Percentiles rank a stretch among this genome's conserved stretches.
Evolutionary conservation across 345 rosid species (phyloP).

Genomic region (Eucalyptus cloeziana): DNA sequence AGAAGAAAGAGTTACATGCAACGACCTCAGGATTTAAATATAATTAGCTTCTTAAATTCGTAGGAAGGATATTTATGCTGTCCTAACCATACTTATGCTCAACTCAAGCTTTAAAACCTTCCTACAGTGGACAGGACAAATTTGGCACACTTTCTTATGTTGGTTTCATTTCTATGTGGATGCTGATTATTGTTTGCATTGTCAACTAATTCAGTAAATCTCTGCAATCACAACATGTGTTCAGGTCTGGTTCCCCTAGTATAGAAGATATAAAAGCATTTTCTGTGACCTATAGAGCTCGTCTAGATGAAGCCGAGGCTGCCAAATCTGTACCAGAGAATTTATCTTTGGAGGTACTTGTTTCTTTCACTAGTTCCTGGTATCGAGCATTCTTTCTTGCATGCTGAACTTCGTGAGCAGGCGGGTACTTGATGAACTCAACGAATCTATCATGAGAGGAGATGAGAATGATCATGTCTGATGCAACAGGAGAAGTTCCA

Average conservation of each 20-base stretch:
- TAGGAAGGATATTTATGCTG: not conserved
- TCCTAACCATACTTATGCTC: not conserved
- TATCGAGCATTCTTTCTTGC: not conserved
- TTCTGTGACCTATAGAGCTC: conserved; percentile 41
- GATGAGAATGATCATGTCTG: not conserved
- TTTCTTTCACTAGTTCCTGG: not conserved
- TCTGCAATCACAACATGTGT: not conserved
- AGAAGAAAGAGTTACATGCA: not conserved
- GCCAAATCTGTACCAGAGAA: conserved; percentile 55
- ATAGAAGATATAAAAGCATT: conserved; percentile 81
- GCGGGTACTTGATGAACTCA: not conserved
- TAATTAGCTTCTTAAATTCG: not conserved
- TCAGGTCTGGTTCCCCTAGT: conserved; percentile 63
- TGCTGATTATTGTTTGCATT: not conserved
- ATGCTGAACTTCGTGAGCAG: not conserved
- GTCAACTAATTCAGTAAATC: not conserved
- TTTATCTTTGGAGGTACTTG: conserved; percentile 53
- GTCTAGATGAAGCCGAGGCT: conserved; percentile 60
- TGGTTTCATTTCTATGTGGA: not conserved
- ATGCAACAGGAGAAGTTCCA: not conserved
- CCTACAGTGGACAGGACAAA: not conserved
- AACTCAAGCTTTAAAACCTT: not conserved
- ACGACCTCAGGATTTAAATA: not conserved
- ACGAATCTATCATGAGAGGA: not conserved
- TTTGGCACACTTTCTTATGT: not conserved